Conservation (phyloP, 768 basidiomycete species). For the Tulasnella sp. region DNA sequence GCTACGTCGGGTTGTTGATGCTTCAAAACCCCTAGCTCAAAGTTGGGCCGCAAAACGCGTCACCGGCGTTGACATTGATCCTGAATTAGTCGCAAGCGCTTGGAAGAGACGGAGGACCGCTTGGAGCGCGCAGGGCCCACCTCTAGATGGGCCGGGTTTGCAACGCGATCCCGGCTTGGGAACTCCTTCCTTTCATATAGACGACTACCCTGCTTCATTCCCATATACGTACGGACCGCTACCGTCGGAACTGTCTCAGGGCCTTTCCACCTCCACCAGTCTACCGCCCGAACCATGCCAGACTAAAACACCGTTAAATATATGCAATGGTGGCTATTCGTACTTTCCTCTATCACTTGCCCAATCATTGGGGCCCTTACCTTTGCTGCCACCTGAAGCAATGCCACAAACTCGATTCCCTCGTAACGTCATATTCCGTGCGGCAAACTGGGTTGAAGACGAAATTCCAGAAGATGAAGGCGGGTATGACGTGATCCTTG, state of each 20-base stretch:
- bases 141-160: background rate
- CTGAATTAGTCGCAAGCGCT: slow-evolving; percentile 64
- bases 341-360: slow-evolving; percentile 78
- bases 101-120: slow-evolving; percentile 66
- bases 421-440: slow-evolving; percentile 69
- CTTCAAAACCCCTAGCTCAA: slow-evolving; percentile 50
- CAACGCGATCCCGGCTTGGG: background rate
- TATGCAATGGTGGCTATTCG: slow-evolving; percentile 29
- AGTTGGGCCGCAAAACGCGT: slow-evolving; percentile 58
- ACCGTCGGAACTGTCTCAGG: background rate
- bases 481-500: slow-evolving; percentile 73
- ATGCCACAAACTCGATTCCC: slow-evolving; percentile 50
- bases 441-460: slow-evolving; percentile 67
- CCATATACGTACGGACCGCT: background rate
- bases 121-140: slow-evolving; percentile 57
- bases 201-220: background rate
- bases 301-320: no score
- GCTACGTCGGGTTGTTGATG: background rate
- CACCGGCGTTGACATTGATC: slow-evolving; percentile 82
- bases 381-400: slow-evolving; percentile 43
- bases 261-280: no score
- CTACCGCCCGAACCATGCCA: no score
- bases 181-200: background rate
- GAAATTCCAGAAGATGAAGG: slow-evolving; percentile 46
- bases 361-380: slow-evolving; percentile 70